Evolutionary conservation across 2,329 filamentous ascomycete genomes (phyloP), one percentile per base, ranked within the genome.

Genomic region (Cladophialophora bantiana): DNA sequence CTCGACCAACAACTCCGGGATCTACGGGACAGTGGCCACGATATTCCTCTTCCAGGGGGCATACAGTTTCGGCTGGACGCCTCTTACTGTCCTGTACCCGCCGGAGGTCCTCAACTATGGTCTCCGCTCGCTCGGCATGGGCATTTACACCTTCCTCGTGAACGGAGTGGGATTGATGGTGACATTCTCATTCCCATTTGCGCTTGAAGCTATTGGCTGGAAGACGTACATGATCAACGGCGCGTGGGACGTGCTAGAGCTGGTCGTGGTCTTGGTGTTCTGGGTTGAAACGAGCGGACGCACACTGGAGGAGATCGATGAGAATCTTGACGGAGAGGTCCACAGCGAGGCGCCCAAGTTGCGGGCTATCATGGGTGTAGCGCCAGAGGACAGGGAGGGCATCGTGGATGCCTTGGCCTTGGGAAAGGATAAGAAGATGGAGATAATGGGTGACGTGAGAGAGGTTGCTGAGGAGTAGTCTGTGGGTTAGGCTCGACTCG

Each of bases 41-140:
- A 75, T 78, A 26, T 78, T 78, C 62, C 66, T 78, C 7, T 78
- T 78, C 65, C 75, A 77, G 35, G 77, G 75, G 2, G 75, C 73
- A 36, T 78, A 77, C 38, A 71, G 74, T 7, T 75, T 85, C n/a
- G 82, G 78, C 0, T 84, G 81, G 81, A 85, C 83, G 6, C 83
- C 83, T 2, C 70, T 86, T 32, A 75, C 81, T 0, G 80, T 78
- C 59, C 74, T 84, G 1, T 85, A 85, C 66, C 82, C 83, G 0
- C 78, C 83, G 0, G 83, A 85, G 72, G 77, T 84, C 7, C 77
- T 84, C 73, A 80, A 82, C 70, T 84, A 83, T 68, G 79, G 80
- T 0, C 82, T 84, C 53, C 79, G 83, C 35, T 82, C 82, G 0
- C 82, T 82, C 56, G 83, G 82, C 1, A 71, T 83, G 66, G 81